These are phyloP conservation scores for Pyrus pyrifolia DNA, from an alignment of 306 rosid species.

Conservation along the genomic window DNA sequence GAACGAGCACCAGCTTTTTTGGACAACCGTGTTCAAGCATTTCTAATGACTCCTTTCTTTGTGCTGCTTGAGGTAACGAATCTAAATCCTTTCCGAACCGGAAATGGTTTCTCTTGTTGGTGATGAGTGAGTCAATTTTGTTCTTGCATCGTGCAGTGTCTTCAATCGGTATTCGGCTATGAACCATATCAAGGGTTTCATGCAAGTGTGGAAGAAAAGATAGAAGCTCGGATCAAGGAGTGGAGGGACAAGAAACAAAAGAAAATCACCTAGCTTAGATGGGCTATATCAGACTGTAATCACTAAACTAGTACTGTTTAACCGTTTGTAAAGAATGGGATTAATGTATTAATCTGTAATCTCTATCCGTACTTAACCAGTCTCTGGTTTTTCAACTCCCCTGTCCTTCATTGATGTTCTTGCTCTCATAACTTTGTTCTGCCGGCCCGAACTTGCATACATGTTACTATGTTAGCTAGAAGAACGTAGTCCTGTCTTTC, in stretches of 20 bases:
- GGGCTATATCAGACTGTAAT: not conserved
- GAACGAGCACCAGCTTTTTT: slow-evolving; percentile 87
- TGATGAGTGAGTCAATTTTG: not conserved
- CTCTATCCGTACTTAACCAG: slow-evolving; percentile 26
- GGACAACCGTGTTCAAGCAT: slow-evolving; percentile 81
- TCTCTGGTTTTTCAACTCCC: slow-evolving; percentile 47
- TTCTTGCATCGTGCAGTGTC: slow-evolving; percentile 31
- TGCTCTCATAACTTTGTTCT: slow-evolving; percentile 43
- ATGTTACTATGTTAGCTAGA: slow-evolving; percentile 38
- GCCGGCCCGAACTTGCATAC: slow-evolving; percentile 52
- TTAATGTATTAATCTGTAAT: not conserved
- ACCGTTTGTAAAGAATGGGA: not conserved
- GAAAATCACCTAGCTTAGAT: slow-evolving; percentile 36
- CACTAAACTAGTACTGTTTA: not conserved
- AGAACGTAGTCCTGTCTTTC: slow-evolving; percentile 19
- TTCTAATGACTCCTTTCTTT: slow-evolving; percentile 83
- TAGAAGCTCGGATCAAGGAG: slow-evolving; percentile 46
- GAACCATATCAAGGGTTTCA: slow-evolving; percentile 82
- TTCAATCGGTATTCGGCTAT: slow-evolving; percentile 49
- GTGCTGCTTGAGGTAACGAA: slow-evolving; percentile 66
- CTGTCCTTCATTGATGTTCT: slow-evolving; percentile 40
- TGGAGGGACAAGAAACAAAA: slow-evolving; percentile 59
- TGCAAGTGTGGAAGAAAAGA: slow-evolving; percentile 48
- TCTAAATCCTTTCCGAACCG: not conserved
- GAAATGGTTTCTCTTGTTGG: not conserved